Evolutionary conservation across 2,329 filamentous ascomycete species (phyloP).

Genomic region (Pyricularia sp.): DNA sequence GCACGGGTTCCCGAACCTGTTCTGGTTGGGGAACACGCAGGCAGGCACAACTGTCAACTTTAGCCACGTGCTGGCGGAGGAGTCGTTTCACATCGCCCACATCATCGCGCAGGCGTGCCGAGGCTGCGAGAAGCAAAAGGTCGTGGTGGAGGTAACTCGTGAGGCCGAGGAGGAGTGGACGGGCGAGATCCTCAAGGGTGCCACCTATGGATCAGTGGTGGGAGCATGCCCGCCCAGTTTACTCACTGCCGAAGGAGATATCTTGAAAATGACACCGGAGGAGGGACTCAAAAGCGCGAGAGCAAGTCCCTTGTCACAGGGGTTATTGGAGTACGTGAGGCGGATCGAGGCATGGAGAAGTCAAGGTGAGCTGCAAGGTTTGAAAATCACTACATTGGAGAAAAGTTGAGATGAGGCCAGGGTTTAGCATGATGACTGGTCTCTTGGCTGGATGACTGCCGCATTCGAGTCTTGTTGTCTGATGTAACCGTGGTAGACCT

Average conservation of each 20-base stretch:
- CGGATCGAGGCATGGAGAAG: neutral
- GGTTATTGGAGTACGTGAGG: neutral
- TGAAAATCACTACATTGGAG: neutral
- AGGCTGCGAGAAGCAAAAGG: neutral
- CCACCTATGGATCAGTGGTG: neutral
- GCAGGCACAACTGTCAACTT: neutral
- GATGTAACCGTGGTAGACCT: neutral
- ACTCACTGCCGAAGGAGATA: neutral
- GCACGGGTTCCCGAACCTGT: neutral
- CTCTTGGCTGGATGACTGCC: neutral
- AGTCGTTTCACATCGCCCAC: neutral
- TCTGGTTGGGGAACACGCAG: neutral
- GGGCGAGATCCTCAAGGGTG: neutral
- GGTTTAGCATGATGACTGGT: too few species aligned
- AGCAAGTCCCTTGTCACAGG: neutral
- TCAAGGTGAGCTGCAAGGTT: neutral
- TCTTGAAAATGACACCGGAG: neutral
- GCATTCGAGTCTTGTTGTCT: neutral
- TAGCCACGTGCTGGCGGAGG: neutral
- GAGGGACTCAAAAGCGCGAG: neutral
- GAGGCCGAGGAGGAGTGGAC: neutral
- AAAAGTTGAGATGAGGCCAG: neutral
- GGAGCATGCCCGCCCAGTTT: neutral
- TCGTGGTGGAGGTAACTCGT: neutral
- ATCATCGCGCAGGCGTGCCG: neutral